Percentiles rank a stretch among this genome's conserved stretches.
Evolutionary conservation across 805 yeast genomes (phyloP).

Genomic region (Wickerhamomyces canadensis): DNA sequence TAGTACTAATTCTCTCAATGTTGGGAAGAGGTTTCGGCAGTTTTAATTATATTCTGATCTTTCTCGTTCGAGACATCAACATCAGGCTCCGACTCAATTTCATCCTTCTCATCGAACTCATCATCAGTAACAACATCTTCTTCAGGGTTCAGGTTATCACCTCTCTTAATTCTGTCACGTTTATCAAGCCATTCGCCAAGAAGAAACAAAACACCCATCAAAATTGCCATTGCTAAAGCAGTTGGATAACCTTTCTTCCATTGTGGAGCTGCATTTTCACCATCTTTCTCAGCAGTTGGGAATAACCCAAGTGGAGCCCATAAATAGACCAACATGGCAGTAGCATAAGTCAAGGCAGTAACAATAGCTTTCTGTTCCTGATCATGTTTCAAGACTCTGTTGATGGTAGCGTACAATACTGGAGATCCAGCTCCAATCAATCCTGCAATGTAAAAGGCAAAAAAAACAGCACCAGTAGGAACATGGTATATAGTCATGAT

Average conservation of each 20-base stretch:
- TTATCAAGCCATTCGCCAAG: neutral
- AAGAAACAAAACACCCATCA: neutral
- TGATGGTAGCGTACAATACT: slow-evolving; percentile 1
- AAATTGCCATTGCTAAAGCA: neutral
- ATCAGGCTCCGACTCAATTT: too few species aligned
- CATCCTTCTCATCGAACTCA: neutral
- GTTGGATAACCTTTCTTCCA: slow-evolving; percentile 2
- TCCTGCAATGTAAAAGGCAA: slow-evolving; percentile 1
- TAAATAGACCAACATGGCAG: neutral
- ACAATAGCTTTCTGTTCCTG: slow-evolving; percentile 2
- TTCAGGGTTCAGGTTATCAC: neutral
- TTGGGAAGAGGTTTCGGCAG: too few species aligned
- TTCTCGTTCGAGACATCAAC: too few species aligned
- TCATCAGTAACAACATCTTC: slow-evolving; percentile 1
- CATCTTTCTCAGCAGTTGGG: slow-evolving; percentile 2
- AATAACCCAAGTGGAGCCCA: slow-evolving; percentile 4
- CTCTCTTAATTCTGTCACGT: neutral
- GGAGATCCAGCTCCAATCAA: slow-evolving; percentile 2
- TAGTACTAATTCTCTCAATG: too few species aligned
- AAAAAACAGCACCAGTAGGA: slow-evolving; percentile 1
- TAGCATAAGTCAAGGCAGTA: neutral
- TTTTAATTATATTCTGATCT: too few species aligned
- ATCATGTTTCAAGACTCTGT: slow-evolving; percentile 3
- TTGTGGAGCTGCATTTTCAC: slow-evolving; percentile 3
- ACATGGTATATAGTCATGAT: slow-evolving; percentile 3